phyloP scores from a whole-genome alignment of 331 rosid species.

The Phaseolus coccineus region DNA sequence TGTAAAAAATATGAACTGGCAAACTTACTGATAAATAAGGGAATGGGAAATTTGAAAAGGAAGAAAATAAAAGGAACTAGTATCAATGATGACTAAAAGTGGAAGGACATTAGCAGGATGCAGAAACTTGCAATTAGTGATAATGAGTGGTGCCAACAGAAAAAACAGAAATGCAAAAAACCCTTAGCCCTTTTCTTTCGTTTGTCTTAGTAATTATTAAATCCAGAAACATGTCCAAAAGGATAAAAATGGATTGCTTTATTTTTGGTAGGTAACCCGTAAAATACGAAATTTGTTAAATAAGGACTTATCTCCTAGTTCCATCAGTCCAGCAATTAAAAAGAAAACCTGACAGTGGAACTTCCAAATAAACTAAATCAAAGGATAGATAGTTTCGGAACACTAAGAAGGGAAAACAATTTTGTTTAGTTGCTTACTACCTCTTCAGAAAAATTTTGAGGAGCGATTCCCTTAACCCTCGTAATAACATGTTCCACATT shows the following conservation, averaged over 20 bases:
- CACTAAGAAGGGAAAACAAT: neutral
- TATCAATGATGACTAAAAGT: neutral
- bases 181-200: neutral
- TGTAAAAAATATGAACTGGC: neutral
- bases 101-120: neutral
- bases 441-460: slow-evolving; percentile 91
- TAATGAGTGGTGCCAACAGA: neutral
- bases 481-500: slow-evolving; percentile 85
- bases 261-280: slow-evolving; percentile 1
- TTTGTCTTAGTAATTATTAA: neutral
- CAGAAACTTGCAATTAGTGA: slow-evolving; percentile 7
- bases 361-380: slow-evolving; percentile 12
- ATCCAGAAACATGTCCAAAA: neutral
- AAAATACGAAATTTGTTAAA: slow-evolving; percentile 11
- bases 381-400: neutral
- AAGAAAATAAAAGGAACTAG: neutral
- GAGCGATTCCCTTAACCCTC: slow-evolving; percentile 83
- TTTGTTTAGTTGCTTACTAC: slow-evolving; percentile 59
- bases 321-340: neutral
- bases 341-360: neutral
- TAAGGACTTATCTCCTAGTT: neutral
- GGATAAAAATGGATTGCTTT: slow-evolving; percentile 13
- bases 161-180: neutral
- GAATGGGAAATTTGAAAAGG: neutral
- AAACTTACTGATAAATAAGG: neutral